Evolutionary conservation across 345 rosid genomes (phyloP).

Genomic region (Laguncularia racemosa): DNA sequence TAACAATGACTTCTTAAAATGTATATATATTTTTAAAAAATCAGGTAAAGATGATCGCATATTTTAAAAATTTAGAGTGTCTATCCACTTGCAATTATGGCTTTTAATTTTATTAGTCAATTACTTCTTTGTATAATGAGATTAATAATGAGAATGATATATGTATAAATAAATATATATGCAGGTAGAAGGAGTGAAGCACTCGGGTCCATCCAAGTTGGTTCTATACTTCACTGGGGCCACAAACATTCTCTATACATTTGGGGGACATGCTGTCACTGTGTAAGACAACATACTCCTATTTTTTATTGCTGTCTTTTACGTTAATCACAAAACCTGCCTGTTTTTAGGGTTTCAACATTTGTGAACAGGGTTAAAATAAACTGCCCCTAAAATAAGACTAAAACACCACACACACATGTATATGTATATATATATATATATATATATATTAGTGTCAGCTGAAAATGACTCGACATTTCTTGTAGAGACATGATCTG

Average conservation of each 20-base stretch:
- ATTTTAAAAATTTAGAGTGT: too few relatives aligned
- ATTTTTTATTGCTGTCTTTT: slow-evolving; percentile 22
- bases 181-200: slow-evolving; percentile 85
- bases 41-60: too few relatives aligned
- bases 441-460: neutral
- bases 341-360: neutral
- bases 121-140: too few relatives aligned
- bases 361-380: too few relatives aligned
- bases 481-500: slow-evolving; percentile 26
- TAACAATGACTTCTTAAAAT: too few relatives aligned
- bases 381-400: too few relatives aligned
- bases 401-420: too few relatives aligned
- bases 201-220: slow-evolving; percentile 84
- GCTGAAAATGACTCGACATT: slow-evolving; percentile 28
- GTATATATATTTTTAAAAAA: too few relatives aligned
- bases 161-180: neutral
- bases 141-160: too few relatives aligned
- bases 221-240: slow-evolving; percentile 97
- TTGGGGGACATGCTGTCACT: slow-evolving; percentile 98
- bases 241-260: slow-evolving; percentile 99
- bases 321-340: slow-evolving; percentile 20
- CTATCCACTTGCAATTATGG: too few relatives aligned
- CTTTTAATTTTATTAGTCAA: too few relatives aligned
- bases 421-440: too few relatives aligned
- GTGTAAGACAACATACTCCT: slow-evolving; percentile 52